These are phyloP conservation scores for Vitis amurensis DNA, from an alignment of 164 flowering plant genomes.

Conservation along the genomic window DNA sequence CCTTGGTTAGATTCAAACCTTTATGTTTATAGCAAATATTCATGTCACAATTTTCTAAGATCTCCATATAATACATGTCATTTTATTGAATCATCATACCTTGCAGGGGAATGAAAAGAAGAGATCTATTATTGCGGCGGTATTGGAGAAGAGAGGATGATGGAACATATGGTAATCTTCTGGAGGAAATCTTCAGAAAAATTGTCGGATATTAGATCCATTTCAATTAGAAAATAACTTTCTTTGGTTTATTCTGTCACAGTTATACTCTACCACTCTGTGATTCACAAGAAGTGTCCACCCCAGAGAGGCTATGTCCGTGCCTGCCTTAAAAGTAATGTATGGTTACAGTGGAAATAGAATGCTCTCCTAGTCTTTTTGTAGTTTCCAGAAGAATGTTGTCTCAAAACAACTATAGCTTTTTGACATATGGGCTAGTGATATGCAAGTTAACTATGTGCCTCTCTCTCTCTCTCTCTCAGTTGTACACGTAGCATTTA, in stretches of 20 bases:
- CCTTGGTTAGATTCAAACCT: slow-evolving; percentile 61
- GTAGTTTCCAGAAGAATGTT: not conserved
- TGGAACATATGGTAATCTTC: slow-evolving; percentile 79
- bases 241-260: slow-evolving; percentile 20
- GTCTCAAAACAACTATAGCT: not conserved
- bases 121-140: slow-evolving; percentile 80
- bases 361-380: not conserved
- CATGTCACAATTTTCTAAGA: not conserved
- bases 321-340: slow-evolving; percentile 97
- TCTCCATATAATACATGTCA: not conserved
- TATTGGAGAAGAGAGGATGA: slow-evolving; percentile 98
- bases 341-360: slow-evolving; percentile 37
- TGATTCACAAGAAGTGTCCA: slow-evolving; percentile 68
- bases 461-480: not conserved
- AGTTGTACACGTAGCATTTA: not conserved
- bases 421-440: not conserved
- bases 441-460: not conserved
- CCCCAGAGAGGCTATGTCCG: slow-evolving; percentile 71
- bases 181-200: not conserved
- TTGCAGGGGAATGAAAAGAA: slow-evolving; percentile 81
- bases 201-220: not conserved
- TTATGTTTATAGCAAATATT: slow-evolving; percentile 2
- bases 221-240: slow-evolving; percentile 2
- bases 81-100: slow-evolving; percentile 7
- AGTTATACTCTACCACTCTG: slow-evolving; percentile 93